Conservation (phyloP, 1,284 basidiomycete species). For the Cutaneotrichosporon mucoides region DNA sequence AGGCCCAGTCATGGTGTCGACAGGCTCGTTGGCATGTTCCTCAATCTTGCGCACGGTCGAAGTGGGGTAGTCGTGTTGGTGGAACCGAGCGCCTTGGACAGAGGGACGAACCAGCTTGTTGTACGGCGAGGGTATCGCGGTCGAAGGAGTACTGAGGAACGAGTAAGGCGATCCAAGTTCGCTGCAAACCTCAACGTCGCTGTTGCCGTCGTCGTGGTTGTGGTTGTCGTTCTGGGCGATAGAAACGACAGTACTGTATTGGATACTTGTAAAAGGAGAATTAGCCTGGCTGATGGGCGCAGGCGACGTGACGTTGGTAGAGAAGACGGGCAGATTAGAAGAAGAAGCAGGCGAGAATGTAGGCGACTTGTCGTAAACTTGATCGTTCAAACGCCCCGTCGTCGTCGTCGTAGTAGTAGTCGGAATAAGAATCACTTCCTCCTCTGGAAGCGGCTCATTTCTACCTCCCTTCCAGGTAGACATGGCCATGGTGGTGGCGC, state of each 20-base stretch:
- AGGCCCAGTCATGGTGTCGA: neutral
- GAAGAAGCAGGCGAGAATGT: too few species aligned
- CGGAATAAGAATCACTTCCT: constrained; percentile 3
- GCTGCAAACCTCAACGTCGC: neutral
- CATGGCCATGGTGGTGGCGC: too few species aligned
- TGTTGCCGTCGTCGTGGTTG: neutral
- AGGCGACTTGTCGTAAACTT: neutral
- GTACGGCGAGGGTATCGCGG: constrained; percentile 3
- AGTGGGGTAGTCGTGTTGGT: neutral
- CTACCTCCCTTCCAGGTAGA: neutral
- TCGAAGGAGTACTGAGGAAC: neutral
- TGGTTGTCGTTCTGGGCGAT: neutral
- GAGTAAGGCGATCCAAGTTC: neutral
- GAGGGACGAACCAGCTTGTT: neutral
- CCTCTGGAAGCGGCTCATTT: neutral
- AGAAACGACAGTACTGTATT: neutral
- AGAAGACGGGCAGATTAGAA: too few species aligned
- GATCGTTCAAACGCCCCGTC: neutral
- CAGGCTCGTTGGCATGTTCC: neutral
- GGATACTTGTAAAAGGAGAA: neutral
- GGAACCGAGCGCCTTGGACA: neutral
- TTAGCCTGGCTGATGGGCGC: constrained; percentile 4
- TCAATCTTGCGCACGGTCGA: neutral
- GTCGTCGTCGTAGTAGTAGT: too few species aligned
- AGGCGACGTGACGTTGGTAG: neutral